Evolutionary conservation across 2,329 filamentous ascomycete species (phyloP).

Genomic region (Trichoderma atroviride): DNA sequence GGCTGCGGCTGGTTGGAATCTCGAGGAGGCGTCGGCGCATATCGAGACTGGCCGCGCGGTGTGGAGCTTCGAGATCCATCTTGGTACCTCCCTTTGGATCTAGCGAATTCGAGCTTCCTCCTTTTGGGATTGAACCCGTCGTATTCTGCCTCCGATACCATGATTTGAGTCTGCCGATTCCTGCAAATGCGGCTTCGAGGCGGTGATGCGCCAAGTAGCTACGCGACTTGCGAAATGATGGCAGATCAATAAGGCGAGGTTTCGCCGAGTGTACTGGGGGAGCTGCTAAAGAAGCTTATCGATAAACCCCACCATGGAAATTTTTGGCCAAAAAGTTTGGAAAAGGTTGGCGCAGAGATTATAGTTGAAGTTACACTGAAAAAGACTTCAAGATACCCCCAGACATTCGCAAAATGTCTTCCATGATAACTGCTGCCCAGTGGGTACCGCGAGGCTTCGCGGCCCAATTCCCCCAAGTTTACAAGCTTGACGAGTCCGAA

Average conservation of each 20-base stretch:
- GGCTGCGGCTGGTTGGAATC: constrained; percentile 59
- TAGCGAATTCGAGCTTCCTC: constrained; percentile 41
- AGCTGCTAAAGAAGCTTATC: constrained; percentile 37
- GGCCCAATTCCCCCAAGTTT: constrained; percentile 74
- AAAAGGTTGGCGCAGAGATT: constrained; percentile 5
- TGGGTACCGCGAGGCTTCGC: constrained; percentile 80
- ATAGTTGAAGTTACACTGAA: constrained; percentile 21
- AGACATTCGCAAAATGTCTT: constrained; percentile 55
- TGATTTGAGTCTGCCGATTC: constrained; percentile 29
- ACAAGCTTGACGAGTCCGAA: constrained; percentile 74
- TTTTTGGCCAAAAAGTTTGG: constrained; percentile 41
- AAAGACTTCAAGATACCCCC: constrained; percentile 35
- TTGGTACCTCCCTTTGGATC: constrained; percentile 36
- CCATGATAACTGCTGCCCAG: constrained; percentile 75
- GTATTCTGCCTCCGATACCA: constrained; percentile 44
- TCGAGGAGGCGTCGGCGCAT: constrained; percentile 47
- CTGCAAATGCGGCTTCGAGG: neutral
- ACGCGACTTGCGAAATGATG: constrained; percentile 18
- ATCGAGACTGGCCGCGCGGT: constrained; percentile 41
- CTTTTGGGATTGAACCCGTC: constrained; percentile 46
- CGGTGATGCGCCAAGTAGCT: constrained; percentile 16
- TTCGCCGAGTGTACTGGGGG: constrained; percentile 31
- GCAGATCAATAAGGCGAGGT: constrained; percentile 29
- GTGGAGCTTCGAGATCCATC: constrained; percentile 41
- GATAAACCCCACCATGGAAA: constrained; percentile 45